Conservation (phyloP, 148 eudicot species). For the Rhododendron molle region DNA sequence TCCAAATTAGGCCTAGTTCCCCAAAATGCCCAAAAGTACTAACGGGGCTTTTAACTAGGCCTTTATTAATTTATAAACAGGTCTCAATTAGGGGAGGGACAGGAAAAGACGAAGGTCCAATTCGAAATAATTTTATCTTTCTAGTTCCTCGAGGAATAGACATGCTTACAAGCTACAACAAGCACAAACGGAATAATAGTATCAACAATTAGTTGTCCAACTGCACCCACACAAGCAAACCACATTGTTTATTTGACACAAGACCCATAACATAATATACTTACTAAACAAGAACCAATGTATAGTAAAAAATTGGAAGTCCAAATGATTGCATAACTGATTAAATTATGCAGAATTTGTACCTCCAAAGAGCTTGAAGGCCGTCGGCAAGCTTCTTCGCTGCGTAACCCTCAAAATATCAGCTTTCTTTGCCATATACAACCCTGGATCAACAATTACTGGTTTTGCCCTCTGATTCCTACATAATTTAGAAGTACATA, state of each 20-base stretch:
- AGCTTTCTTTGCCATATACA: conserved; percentile 64
- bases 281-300: background rate
- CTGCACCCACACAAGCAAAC: background rate
- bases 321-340: background rate
- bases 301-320: background rate
- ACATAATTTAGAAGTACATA: conserved; percentile 7
- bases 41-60: too few relatives aligned
- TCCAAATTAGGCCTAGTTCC: background rate
- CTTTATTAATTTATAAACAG: too few relatives aligned
- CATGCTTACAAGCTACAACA: background rate
- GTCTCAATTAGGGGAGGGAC: background rate
- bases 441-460: conserved; percentile 80
- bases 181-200: background rate
- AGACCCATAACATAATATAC: background rate
- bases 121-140: background rate
- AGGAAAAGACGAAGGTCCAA: background rate
- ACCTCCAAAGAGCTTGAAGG: conserved; percentile 96
- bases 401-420: conserved; percentile 89
- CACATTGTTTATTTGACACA: background rate
- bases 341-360: conserved; percentile 9
- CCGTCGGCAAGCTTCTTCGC: conserved; percentile 85
- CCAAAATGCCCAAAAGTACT: too few relatives aligned
- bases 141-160: background rate
- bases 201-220: background rate
- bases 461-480: conserved; percentile 92